Percentiles rank a stretch among this genome's conserved stretches.
These are phyloP conservation scores for Trematosphaeria pertusa DNA, from an alignment of 2,329 filamentous ascomycete genomes.

Conservation along the genomic window DNA sequence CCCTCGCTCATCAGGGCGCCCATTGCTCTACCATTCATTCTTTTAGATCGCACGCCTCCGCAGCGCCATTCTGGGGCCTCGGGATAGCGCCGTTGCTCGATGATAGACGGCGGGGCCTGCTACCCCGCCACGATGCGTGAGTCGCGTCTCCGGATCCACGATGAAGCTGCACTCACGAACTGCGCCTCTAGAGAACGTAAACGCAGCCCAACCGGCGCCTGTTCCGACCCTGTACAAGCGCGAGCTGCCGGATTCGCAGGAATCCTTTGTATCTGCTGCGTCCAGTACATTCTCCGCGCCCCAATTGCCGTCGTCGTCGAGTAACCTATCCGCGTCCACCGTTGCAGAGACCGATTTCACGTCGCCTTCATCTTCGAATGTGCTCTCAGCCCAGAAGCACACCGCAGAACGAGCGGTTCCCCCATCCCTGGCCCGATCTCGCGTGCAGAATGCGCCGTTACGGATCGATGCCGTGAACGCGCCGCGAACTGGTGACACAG, in stretches of 20 bases:
- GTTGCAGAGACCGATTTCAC: slow-evolving; percentile 39
- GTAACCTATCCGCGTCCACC: slow-evolving; percentile 42
- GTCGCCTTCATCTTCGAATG: slow-evolving; percentile 35
- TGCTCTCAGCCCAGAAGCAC: slow-evolving; percentile 53
- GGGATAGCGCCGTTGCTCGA: slow-evolving; percentile 10
- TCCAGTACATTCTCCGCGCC: slow-evolving; percentile 45
- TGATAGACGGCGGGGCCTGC: slow-evolving; percentile 16
- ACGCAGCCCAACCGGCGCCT: slow-evolving; percentile 17
- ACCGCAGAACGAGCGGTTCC: slow-evolving; percentile 25
- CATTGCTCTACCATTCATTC: slow-evolving; percentile 9
- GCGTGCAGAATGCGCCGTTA: slow-evolving; percentile 39
- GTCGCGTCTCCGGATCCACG: slow-evolving; percentile 27
- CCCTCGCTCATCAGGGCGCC: slow-evolving; percentile 18
- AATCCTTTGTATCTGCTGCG: slow-evolving; percentile 40
- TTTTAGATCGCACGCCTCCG: background rate
- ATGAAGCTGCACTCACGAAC: slow-evolving; percentile 28
- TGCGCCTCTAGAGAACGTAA: slow-evolving; percentile 25
- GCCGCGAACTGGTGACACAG: slow-evolving; percentile 36
- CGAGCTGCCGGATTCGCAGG: slow-evolving; percentile 39
- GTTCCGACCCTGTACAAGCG: slow-evolving; percentile 16
- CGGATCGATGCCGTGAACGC: slow-evolving; percentile 36
- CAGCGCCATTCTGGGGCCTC: slow-evolving; percentile 7
- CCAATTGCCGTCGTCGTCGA: slow-evolving; percentile 38
- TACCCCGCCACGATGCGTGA: slow-evolving; percentile 33
- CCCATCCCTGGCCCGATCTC: slow-evolving; percentile 60